Evolutionary conservation across 768 basidiomycete species (phyloP).

Genomic region (Tylopilus vinaceipallidus): DNA sequence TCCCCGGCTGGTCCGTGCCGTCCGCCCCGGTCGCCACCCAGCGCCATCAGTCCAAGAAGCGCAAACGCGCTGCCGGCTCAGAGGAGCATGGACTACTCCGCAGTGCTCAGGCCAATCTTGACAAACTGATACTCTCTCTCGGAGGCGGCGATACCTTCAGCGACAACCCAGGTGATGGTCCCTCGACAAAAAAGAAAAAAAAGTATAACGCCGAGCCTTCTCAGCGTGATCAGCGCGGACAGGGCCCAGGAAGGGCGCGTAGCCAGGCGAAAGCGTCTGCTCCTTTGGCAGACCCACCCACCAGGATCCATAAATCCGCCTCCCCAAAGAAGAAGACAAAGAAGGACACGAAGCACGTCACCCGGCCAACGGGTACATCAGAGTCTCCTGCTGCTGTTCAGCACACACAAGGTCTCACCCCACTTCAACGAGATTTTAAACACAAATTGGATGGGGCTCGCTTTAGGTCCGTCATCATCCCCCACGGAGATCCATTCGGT

Average conservation of each 20-base stretch:
- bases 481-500: not conserved
- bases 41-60: conserved; percentile 38
- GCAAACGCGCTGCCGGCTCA: conserved; percentile 48
- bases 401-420: conserved; percentile 47
- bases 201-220: conserved; percentile 6
- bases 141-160: conserved; percentile 34
- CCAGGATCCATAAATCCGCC: not conserved
- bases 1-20: conserved; percentile 67
- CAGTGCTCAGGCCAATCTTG: conserved; percentile 50
- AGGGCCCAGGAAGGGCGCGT: not conserved
- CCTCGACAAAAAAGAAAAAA: conserved; percentile 21
- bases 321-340: conserved; percentile 15
- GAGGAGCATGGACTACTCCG: conserved; percentile 38
- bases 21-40: conserved; percentile 39
- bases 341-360: conserved; percentile 16
- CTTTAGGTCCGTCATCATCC: conserved; percentile 55
- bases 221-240: conserved; percentile 4
- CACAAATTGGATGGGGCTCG: conserved; percentile 81
- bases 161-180: conserved; percentile 22
- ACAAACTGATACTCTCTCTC: conserved; percentile 57
- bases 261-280: conserved; percentile 9
- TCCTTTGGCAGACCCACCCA: conserved; percentile 10
- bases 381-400: conserved; percentile 13
- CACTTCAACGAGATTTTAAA: conserved; percentile 76
- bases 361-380: conserved; percentile 21